A percentile compares a stretch with the other conserved stretches of the same genome.
phyloP scores from a whole-genome alignment of 2,329 filamentous ascomycete genomes.

The Fusarium ramigenum region DNA sequence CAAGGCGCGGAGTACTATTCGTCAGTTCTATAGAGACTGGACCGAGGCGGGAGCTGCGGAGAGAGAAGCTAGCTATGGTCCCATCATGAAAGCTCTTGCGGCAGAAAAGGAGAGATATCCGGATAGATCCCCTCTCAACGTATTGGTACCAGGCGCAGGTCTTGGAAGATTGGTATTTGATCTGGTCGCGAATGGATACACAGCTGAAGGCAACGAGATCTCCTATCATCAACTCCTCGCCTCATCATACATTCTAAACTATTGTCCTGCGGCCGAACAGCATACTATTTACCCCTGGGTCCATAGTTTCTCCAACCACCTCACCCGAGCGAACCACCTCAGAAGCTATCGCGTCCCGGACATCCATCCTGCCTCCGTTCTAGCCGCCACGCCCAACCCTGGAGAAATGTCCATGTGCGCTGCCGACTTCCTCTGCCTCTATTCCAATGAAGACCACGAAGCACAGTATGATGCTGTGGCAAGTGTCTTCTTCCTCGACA shows the following conservation, averaged over 20 bases:
- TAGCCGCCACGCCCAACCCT: constrained; percentile 51
- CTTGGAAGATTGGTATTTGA: constrained; percentile 91
- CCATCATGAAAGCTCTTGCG: constrained; percentile 73
- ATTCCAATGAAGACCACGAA: constrained; percentile 70
- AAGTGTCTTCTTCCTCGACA: constrained; percentile 96
- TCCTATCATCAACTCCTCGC: constrained; percentile 96
- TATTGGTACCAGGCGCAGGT: constrained; percentile 90
- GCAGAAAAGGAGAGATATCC: constrained; percentile 51
- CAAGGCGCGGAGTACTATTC: constrained; percentile 90
- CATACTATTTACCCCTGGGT: constrained; percentile 88
- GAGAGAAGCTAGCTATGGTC: constrained; percentile 79
- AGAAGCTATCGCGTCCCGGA: constrained; percentile 81
- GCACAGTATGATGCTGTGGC: constrained; percentile 82
- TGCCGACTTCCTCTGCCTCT: constrained; percentile 91
- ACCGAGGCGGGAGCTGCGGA: constrained; percentile 79
- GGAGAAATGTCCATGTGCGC: constrained; percentile 92
- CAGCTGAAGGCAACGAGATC: constrained; percentile 90
- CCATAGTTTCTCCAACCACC: constrained; percentile 87
- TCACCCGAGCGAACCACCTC: constrained; percentile 77
- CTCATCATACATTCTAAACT: constrained; percentile 79
- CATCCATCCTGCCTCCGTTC: constrained; percentile 71
- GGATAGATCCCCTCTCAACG: constrained; percentile 59
- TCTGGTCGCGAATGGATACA: constrained; percentile 76
- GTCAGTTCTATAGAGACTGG: constrained; percentile 97
- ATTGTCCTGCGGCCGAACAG: constrained; percentile 65